Percentiles rank a stretch among this genome's conserved stretches.
Conservation (phyloP, 106 monocot species). For the Dendrobium officinale region DNA sequence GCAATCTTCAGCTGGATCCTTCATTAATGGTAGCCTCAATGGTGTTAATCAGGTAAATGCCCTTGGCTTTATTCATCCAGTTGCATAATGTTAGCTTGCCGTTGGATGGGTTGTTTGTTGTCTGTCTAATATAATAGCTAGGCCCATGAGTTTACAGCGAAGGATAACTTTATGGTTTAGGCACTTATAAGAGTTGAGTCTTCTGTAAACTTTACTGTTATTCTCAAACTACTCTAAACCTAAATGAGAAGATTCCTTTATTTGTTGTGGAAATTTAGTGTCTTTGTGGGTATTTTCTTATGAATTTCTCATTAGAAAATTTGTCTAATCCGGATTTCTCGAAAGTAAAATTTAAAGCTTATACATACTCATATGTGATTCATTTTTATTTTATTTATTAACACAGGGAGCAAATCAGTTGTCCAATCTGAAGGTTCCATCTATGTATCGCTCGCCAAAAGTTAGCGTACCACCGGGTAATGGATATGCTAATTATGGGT, state of each 20-base stretch:
- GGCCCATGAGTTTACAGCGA: background rate
- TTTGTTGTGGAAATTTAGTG: no score
- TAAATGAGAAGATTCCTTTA: background rate
- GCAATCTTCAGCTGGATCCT: background rate
- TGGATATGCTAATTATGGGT: background rate
- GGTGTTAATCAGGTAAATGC: slow-evolving; percentile 3
- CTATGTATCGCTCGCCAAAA: slow-evolving; percentile 7
- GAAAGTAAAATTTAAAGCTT: background rate
- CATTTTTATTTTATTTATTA: background rate
- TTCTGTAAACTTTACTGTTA: background rate
- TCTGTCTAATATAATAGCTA: background rate
- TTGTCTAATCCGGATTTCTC: background rate
- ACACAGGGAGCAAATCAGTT: slow-evolving; percentile 5
- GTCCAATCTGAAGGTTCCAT: slow-evolving; percentile 3
- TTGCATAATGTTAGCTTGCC: background rate
- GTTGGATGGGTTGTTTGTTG: background rate
- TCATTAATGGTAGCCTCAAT: background rate
- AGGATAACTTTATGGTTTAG: background rate
- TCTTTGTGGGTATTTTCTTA: no score
- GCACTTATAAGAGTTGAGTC: background rate
- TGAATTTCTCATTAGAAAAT: no score
- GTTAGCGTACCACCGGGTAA: background rate
- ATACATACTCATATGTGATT: background rate
- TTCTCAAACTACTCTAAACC: background rate
- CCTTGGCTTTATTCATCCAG: background rate